A percentile compares a stretch with the other conserved stretches of the same genome.
These are phyloP conservation scores for Clonostachys byssicola DNA, from an alignment of 2,329 filamentous ascomycete genomes.

Conservation along the genomic window DNA sequence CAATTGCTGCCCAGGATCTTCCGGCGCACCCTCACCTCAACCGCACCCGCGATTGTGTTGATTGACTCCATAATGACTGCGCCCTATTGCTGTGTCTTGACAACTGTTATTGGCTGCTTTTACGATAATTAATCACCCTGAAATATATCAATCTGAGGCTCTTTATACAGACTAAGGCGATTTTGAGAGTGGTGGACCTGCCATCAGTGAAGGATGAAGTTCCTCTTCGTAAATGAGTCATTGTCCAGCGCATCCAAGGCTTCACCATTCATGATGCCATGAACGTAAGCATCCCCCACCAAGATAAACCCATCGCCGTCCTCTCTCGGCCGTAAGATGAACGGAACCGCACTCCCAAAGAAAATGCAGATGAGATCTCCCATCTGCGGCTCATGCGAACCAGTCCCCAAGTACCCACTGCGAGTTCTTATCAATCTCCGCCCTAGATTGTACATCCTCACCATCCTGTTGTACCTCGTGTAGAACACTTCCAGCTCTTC, in stretches of 20 bases:
- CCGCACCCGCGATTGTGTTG: no score
- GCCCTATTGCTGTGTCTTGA: no score
- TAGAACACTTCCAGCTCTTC: neutral
- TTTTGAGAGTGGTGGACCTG: no score
- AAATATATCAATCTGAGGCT: no score
- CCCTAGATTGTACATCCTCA: neutral
- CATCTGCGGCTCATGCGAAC: neutral
- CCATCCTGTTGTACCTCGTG: neutral
- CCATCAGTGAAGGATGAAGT: no score
- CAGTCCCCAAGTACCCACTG: neutral
- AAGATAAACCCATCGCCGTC: neutral
- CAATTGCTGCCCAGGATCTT: no score
- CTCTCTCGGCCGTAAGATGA: neutral
- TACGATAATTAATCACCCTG: no score
- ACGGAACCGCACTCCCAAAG: neutral
- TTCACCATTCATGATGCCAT: neutral
- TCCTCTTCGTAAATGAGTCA: no score
- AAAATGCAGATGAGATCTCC: neutral
- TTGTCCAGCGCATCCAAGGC: neutral
- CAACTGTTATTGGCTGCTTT: no score
- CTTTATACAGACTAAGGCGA: no score
- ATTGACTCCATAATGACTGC: no score
- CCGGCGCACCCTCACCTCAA: no score
- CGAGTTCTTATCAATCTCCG: neutral
- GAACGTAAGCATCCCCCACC: neutral